Conservation (phyloP, 75 land plant genomes). For the Sequoiadendron giganteum region DNA sequence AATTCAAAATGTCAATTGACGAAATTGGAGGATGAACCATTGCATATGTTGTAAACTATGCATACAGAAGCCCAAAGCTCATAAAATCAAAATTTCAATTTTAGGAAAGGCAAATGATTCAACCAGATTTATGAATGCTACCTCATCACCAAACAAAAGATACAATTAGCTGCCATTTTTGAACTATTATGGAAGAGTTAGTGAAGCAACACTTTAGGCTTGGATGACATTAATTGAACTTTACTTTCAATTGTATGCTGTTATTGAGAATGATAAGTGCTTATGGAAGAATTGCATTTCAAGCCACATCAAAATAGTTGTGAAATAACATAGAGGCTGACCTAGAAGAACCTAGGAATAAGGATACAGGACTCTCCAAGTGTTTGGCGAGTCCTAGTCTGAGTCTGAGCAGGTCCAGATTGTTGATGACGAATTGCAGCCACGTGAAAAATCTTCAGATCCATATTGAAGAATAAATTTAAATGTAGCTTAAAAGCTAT, state of each 20-base stretch:
- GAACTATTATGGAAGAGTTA: background rate
- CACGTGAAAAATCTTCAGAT: no score
- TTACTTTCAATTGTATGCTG: background rate
- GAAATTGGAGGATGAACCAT: background rate
- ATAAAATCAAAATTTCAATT: background rate
- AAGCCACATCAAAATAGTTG: background rate
- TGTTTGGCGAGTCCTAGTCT: no score
- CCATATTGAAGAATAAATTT: no score
- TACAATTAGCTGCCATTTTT: background rate
- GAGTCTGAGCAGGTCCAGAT: no score
- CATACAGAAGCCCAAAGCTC: background rate
- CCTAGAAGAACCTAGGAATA: background rate
- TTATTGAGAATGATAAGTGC: background rate
- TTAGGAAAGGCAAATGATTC: background rate
- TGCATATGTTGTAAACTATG: background rate
- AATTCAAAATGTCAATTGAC: no score
- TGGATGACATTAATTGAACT: background rate
- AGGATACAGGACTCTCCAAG: no score
- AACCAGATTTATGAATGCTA: background rate
- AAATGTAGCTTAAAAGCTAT: no score
- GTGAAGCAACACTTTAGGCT: background rate
- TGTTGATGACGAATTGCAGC: no score
- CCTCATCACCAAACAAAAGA: background rate
- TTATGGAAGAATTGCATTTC: background rate
- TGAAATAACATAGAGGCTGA: background rate